Conservation (phyloP, 169 alveolate genomes). For the Cyclospora cayetanensis region DNA sequence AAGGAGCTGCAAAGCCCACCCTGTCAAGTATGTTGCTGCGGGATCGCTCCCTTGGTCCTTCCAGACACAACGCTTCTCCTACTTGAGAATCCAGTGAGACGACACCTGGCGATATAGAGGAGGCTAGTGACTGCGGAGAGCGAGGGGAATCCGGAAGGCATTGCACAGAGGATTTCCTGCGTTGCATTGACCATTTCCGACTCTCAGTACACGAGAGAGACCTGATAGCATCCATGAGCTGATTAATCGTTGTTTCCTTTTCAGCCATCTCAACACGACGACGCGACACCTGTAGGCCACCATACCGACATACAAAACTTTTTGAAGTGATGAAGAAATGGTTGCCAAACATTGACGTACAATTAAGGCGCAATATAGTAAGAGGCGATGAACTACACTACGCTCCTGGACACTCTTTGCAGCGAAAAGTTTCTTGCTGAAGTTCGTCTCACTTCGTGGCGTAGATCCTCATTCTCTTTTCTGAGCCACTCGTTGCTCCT, state of each 20-base stretch:
- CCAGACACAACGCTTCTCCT: slow-evolving; percentile 16
- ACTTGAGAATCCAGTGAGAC: background rate
- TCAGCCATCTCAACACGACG: slow-evolving; percentile 16
- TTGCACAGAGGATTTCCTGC: background rate
- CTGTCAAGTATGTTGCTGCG: slow-evolving; percentile 21
- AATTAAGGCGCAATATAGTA: no score
- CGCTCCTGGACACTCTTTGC: no score
- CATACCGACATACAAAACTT: background rate
- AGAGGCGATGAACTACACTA: no score
- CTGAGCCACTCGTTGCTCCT: slow-evolving; percentile 55
- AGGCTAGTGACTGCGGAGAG: background rate
- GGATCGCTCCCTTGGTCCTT: slow-evolving; percentile 37
- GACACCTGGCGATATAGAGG: background rate
- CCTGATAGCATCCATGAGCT: slow-evolving; percentile 37
- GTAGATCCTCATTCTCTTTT: slow-evolving; percentile 45
- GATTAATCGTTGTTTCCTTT: slow-evolving; percentile 2
- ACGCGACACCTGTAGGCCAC: slow-evolving; percentile 25
- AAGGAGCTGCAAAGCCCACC: background rate
- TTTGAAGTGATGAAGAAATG: no score
- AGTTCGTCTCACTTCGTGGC: background rate
- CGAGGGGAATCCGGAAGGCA: background rate
- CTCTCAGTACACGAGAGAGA: background rate
- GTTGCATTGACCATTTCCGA: slow-evolving; percentile 4
- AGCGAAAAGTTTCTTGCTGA: background rate
- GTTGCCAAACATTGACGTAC: no score